These are phyloP conservation scores for Botrytis porri DNA, from an alignment of 2,329 filamentous ascomycete genomes.

Conservation along the genomic window DNA sequence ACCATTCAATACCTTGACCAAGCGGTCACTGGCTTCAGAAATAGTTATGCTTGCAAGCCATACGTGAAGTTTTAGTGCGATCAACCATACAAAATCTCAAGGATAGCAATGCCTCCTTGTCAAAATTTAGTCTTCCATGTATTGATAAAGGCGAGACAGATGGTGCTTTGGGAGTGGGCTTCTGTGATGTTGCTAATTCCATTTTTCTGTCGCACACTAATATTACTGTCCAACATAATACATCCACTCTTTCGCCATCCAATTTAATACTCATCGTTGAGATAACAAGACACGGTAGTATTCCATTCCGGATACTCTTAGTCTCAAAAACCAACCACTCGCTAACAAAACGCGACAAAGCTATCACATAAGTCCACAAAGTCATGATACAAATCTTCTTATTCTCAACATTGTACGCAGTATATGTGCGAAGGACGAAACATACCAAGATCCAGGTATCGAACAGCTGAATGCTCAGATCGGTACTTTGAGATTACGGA, in stretches of 20 bases:
- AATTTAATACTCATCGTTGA: neutral
- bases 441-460: slow-evolving; percentile 66
- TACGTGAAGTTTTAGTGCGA: neutral
- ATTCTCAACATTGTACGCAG: slow-evolving; percentile 61
- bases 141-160: neutral
- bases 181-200: too few relatives aligned
- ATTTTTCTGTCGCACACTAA: neutral
- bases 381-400: slow-evolving; percentile 57
- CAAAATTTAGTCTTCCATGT: neutral
- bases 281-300: neutral
- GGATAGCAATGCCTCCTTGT: neutral
- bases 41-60: neutral
- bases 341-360: slow-evolving; percentile 42
- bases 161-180: neutral
- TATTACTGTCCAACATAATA: neutral
- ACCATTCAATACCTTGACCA: neutral
- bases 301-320: neutral
- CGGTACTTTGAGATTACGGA: neutral
- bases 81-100: neutral
- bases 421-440: slow-evolving; percentile 57
- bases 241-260: neutral
- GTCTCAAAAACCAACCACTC: slow-evolving; percentile 9
- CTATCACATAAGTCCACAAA: slow-evolving; percentile 59
- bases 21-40: neutral
- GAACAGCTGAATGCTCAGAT: slow-evolving; percentile 72